phyloP scores from a whole-genome alignment of 139 green algal genomes.

The Coccomyxa sp. region DNA sequence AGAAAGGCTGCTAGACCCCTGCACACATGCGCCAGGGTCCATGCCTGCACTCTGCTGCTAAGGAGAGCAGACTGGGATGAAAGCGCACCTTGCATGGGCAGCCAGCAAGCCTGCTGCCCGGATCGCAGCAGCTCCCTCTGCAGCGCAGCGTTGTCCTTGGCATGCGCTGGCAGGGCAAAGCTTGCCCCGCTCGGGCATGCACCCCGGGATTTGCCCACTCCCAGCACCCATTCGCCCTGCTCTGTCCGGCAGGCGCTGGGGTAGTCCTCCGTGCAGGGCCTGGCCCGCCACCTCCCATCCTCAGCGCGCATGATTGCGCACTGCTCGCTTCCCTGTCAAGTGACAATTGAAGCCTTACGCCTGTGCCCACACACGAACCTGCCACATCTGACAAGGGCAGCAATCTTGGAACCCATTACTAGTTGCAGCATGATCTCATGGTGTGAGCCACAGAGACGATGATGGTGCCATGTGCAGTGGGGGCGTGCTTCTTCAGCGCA shows the following conservation, averaged over 20 bases:
- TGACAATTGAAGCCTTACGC: neutral
- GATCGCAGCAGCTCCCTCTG: constrained; percentile 3
- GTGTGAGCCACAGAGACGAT: too few relatives aligned
- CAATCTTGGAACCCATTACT: too few relatives aligned
- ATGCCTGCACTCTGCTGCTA: too few relatives aligned
- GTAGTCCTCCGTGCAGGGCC: constrained; percentile 9
- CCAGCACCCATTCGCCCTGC: constrained; percentile 9
- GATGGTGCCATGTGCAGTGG: too few relatives aligned
- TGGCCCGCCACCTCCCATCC: constrained; percentile 38
- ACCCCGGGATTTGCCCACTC: constrained; percentile 6
- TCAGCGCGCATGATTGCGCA: constrained; percentile 27
- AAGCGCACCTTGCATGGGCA: constrained; percentile 37
- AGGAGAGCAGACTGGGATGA: too few relatives aligned
- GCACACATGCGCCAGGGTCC: too few relatives aligned
- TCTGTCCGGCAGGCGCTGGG: constrained; percentile 28
- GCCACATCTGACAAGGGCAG: too few relatives aligned
- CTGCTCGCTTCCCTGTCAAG: neutral
- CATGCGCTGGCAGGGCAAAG: constrained; percentile 35
- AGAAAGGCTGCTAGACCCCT: too few relatives aligned
- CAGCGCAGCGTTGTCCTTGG: constrained; percentile 40
- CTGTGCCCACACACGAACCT: too few relatives aligned
- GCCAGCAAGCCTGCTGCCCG: constrained; percentile 25
- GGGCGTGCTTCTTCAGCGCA: too few relatives aligned
- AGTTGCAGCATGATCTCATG: too few relatives aligned
- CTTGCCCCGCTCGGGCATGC: constrained; percentile 29